Evolutionary conservation across 2,329 filamentous ascomycete genomes (phyloP).

Genomic region (Colletotrichum spaethianum): DNA sequence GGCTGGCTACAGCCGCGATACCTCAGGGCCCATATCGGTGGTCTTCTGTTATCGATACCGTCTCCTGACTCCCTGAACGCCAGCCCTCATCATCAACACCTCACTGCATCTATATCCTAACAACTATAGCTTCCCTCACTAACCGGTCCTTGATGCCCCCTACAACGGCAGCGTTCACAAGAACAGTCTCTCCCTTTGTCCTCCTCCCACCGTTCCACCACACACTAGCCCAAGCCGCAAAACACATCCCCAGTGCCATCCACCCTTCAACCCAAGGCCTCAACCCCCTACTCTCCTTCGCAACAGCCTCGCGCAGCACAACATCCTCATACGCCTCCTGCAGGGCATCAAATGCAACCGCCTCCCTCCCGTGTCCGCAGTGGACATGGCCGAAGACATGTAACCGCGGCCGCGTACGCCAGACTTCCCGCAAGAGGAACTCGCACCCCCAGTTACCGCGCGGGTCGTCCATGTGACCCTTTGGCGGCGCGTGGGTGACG

Average conservation of each 20-base stretch:
- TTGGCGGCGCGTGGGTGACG: slow-evolving; percentile 56
- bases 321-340: slow-evolving; percentile 46
- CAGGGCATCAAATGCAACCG: slow-evolving; percentile 48
- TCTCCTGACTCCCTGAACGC: not conserved
- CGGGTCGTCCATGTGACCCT: slow-evolving; percentile 52
- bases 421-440: slow-evolving; percentile 49
- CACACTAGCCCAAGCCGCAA: slow-evolving; percentile 10
- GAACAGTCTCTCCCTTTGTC: not conserved
- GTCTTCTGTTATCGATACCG: too few relatives aligned
- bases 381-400: slow-evolving; percentile 58
- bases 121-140: slow-evolving; percentile 22
- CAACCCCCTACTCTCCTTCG: not conserved
- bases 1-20: not conserved
- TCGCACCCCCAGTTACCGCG: slow-evolving; percentile 48
- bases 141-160: slow-evolving; percentile 3
- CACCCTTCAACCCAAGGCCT: not conserved
- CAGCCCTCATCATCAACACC: too few relatives aligned
- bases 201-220: slow-evolving; percentile 25
- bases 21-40: not conserved
- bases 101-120: slow-evolving; percentile 8
- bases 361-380: slow-evolving; percentile 51
- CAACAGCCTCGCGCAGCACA: not conserved
- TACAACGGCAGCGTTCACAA: slow-evolving; percentile 31
- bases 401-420: slow-evolving; percentile 50
- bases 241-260: not conserved